Base-by-base conservation (phyloP, 371 early-diverging fungal species). In the Mucor sp. region DNA sequence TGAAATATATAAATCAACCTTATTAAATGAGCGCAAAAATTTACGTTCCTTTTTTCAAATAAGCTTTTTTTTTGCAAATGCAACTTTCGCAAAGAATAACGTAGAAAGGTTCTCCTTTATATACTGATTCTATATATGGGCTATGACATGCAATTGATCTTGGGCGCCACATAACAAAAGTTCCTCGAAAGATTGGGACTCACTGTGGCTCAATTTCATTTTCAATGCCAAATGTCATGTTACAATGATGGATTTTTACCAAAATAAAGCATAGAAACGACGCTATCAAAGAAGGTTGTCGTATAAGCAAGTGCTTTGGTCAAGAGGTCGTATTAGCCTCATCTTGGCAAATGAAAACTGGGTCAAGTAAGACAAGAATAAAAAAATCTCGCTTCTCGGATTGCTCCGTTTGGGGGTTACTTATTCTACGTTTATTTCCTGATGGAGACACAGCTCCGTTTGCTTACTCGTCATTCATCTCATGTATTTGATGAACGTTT, bases 41-140 rank as follows among this genome's bases (percentile, higher is more conserved):
- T 21, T 44, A 58, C 65, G 65, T 58, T 65, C 58, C 44, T 43
- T 43, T 65, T 65, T 44, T 33, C 21, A n/a, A 58, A 65, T 57
- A 57, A 65, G 55, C 63, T 63, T 63, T 63, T 50, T n/a, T 7
- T 6, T 27, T 63, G 21, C 55, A 48, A 27, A 53, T 63, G 37
- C 6, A 47, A 21, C 0, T 47, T 47, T 8, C 8, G 7, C 47
- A 27, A 25, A 25, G 27, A 50, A 53, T 15, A 53, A 53, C 23
- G 27, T 27, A 53, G 3, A 53, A 53, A 53, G 6, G 4, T 57
- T 41, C 64, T 64, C 56, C 56, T 28, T 53, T 63, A 25, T 56
- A 56, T 39, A 41, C 32, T 48, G 48, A 21, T 11, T 23, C 62
- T 23, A 48, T 48, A 62, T 48, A 62, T 44, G 47, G 60, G 37